phyloP scores from a whole-genome alignment of 2,329 filamentous ascomycete genomes.

The Cladosporium sp. region DNA sequence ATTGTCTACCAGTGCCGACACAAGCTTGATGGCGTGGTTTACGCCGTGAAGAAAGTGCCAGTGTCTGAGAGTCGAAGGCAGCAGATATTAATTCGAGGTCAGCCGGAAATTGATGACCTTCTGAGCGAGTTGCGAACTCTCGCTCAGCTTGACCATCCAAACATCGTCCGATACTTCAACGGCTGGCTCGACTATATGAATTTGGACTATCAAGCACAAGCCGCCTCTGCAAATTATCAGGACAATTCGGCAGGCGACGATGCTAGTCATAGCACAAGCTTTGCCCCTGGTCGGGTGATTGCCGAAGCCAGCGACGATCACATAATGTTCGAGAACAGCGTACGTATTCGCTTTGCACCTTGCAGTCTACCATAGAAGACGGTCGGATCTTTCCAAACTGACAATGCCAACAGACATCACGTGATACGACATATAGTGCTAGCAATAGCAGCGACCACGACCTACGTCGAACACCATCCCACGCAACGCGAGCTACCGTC shows the following conservation, averaged over 20 bases:
- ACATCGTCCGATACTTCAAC: conserved; percentile 66
- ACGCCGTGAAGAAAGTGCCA: conserved; percentile 67
- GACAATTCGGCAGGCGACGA: neutral
- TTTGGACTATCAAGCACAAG: neutral
- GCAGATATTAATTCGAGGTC: conserved; percentile 53
- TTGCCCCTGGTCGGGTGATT: conserved; percentile 22
- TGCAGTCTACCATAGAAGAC: neutral
- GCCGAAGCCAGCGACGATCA: conserved; percentile 28
- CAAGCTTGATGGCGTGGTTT: conserved; percentile 61
- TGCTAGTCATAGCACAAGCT: conserved; percentile 18
- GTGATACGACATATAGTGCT: conserved; percentile 21
- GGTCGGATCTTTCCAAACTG: neutral
- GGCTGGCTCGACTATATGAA: conserved; percentile 60
- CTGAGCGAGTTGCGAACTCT: conserved; percentile 63
- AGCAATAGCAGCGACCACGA: conserved; percentile 4
- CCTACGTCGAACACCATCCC: conserved; percentile 4
- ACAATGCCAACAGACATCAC: neutral
- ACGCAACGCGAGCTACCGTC: conserved; percentile 23
- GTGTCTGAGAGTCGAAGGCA: conserved; percentile 41
- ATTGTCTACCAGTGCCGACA: conserved; percentile 63
- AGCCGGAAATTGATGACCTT: conserved; percentile 56
- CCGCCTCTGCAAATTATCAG: neutral
- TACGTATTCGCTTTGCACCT: neutral
- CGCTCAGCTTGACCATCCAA: conserved; percentile 62
- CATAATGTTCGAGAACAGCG: conserved; percentile 44